Evolutionary conservation across 495 filamentous ascomycete genomes (phyloP).

Genomic region (Chaetomium tenue): DNA sequence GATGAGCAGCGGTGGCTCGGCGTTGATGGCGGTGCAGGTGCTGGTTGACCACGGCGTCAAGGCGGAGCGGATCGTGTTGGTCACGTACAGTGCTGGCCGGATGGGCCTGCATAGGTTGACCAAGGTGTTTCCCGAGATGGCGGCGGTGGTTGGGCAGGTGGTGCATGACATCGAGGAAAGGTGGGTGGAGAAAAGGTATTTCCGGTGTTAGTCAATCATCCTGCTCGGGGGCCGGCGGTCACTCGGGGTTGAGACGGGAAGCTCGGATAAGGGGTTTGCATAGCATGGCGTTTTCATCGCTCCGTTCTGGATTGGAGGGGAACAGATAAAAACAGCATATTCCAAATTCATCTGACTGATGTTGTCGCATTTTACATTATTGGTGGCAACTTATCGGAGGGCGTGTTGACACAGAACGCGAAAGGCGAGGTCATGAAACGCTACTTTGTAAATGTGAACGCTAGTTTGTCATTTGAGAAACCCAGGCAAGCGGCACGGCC

Average conservation of each 20-base stretch:
- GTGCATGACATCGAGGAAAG: conserved; percentile 38
- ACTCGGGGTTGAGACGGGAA: background rate
- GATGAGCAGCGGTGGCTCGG: conserved; percentile 89
- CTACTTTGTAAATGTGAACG: no score
- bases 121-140: conserved; percentile 81
- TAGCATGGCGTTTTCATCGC: conserved; percentile 7
- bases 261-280: background rate
- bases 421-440: no score
- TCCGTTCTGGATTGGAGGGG: background rate
- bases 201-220: conserved; percentile 38
- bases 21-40: conserved; percentile 93
- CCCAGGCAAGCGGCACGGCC: no score
- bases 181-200: conserved; percentile 43
- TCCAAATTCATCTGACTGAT: background rate
- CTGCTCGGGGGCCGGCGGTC: background rate
- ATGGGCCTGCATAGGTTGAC: conserved; percentile 74
- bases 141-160: conserved; percentile 77
- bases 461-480: no score
- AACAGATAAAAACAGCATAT: background rate
- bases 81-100: conserved; percentile 36
- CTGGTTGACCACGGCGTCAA: conserved; percentile 91
- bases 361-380: background rate
- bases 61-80: conserved; percentile 66
- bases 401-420: no score
- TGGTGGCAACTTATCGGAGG: no score